Base-by-base conservation (phyloP, 768 basidiomycete genomes). In the Podaxis rugospora region DNA sequence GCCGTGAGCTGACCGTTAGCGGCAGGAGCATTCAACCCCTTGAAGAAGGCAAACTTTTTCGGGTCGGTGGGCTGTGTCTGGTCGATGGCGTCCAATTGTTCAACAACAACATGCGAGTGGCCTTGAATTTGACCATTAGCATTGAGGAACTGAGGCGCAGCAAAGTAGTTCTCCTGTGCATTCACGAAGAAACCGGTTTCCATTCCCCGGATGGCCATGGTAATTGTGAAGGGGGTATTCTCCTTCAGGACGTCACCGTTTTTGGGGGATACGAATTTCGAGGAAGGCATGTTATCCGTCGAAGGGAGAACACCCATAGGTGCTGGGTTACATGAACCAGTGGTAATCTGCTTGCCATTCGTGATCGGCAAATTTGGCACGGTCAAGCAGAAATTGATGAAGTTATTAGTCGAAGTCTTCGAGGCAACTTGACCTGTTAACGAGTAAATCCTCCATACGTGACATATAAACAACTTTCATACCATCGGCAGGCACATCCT, bases 241-340 rank as follows among this genome's bases (percentile, higher is more conserved):
- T 79, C 77, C 2, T 72, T 65, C 51, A 88, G 72, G 23, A 71
- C 74, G 56, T 74, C 73, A 44, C 79, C 79, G 66, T 78, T 80
- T 53, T 72, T 68, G 23, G 84, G 83, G 63, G 64, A 65, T n/a
- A 70, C 66, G 70, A 83, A 82, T 67, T 83, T 85, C 57, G 75
- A 68, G 14, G 79, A 77, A 6, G 86, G 83, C 74, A 80, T 77
- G 63, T 78, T 79, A 55, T 73, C 67, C 14, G 72, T 72, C 27
- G 80, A 74, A 1, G 80, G 80, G 66, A 89, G 83, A 57, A 76
- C 70, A 64, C 83, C 83, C 76, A 86, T 85, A 11, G 83, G 81
- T 5, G 80, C 79, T 10, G 83, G 80, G 72, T 88, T 88, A 72
- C 86, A 83, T 52, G 84, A 86, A 46, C 81, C 83, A 44, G 72